Base-by-base conservation (phyloP, 2,329 filamentous ascomycete species). In the Fusarium devonianum region DNA sequence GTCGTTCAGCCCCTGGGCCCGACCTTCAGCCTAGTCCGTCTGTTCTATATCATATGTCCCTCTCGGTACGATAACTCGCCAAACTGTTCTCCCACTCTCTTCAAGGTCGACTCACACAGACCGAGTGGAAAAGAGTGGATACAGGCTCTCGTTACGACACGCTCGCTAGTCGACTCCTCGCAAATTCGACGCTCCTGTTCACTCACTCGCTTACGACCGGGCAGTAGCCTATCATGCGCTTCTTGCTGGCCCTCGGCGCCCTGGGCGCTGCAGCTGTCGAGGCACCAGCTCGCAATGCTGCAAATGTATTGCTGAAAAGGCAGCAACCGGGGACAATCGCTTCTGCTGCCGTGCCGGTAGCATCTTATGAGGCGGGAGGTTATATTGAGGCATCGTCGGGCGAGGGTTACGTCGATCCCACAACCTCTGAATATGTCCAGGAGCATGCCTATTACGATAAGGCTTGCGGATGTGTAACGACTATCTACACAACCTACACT, bases 1-100 rank as follows among this genome's bases (percentile, higher is more conserved):
- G 49, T 55, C 25, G 36, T 63, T 64, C 56, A 64, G 60, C 60
- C 58, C 57, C 63, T 41, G 25, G 42, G 41, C 50, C 38, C 42
- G 38, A 22, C 42, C 28, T 16, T 48, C 56, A 61, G 36, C 41
- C 39, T 45, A 32, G 36, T 39, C 26, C 18, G 19, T 26, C 28
- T 29, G 25, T 43, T 39, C 16, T 61, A 45, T 44, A 42, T 60
- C 48, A 64, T 61, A 62, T 62, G 53, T 44, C 33, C 41, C 21
- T 40, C 49, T 28, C 32, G 38, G 30, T 44, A 47, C 47, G 49
- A 19, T 34, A 18, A 12, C 46, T 32, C 18, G 12, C 34, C 26
- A 13, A 11, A 14, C 25, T 25, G 22, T 26, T 12, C 25, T 46
- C 34, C 14, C 22, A 26, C 14, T 16, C 23, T 45, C 36, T 40